A percentile compares a stretch with the other conserved stretches of the same genome.
phyloP scores from a whole-genome alignment of 2,329 filamentous ascomycete species.

The Tolypocladium endophyticum region DNA sequence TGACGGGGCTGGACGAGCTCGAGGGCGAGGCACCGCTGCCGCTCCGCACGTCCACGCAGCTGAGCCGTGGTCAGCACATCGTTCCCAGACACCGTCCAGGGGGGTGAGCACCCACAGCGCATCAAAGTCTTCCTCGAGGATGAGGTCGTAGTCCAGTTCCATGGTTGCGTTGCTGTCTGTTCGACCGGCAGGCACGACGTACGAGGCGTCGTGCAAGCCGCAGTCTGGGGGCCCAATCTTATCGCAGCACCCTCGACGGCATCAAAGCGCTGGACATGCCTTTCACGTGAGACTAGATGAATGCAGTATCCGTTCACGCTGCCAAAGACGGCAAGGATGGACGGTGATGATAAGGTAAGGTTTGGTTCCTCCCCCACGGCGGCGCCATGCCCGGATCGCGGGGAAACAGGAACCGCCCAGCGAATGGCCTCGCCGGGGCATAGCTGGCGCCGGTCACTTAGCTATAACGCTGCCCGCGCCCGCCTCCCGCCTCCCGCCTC shows the following conservation, averaged over 20 bases:
- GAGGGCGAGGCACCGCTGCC: slow-evolving; percentile 8
- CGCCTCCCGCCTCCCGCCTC: neutral
- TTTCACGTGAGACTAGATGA: neutral
- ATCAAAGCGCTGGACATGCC: neutral
- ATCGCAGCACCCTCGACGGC: neutral
- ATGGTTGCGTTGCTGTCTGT: neutral
- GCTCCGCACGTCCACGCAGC: slow-evolving; percentile 26
- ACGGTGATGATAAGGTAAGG: neutral
- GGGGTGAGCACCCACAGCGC: slow-evolving; percentile 32
- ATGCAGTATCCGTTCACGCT: neutral
- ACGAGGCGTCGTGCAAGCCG: neutral
- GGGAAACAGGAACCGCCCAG: neutral
- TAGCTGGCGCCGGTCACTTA: too few species aligned
- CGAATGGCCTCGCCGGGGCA: too few species aligned
- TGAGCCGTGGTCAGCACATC: slow-evolving; percentile 3
- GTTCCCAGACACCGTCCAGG: neutral
- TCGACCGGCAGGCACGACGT: neutral
- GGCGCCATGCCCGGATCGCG: neutral
- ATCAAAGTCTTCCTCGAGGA: slow-evolving; percentile 43
- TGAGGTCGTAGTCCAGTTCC: slow-evolving; percentile 19
- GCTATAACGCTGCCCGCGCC: too few species aligned
- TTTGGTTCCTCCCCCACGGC: neutral
- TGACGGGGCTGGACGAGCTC: slow-evolving; percentile 8
- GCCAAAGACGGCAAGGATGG: neutral
- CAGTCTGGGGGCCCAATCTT: neutral